A percentile compares a stretch with the other conserved stretches of the same genome.
Conservation (phyloP, 768 basidiomycete genomes). For the Termitomyces eurrhizus region DNA sequence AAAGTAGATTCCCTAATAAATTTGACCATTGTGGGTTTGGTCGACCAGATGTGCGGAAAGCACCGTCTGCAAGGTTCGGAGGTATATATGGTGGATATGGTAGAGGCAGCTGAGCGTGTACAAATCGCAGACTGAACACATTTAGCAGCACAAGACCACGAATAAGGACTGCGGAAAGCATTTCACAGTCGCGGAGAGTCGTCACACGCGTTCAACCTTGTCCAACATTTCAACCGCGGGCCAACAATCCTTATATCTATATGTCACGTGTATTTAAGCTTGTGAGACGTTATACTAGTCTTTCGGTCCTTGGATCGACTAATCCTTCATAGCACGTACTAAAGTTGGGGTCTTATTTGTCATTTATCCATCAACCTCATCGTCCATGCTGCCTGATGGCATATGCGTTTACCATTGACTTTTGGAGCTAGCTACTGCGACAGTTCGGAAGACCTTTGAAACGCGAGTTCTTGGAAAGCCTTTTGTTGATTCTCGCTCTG, state of each 20-base stretch:
- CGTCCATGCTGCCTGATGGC: not conserved
- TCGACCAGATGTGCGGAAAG: slow-evolving; percentile 38
- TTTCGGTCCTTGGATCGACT: too few species aligned
- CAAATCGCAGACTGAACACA: slow-evolving; percentile 20
- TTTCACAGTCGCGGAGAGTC: slow-evolving; percentile 5
- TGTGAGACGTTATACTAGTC: too few species aligned
- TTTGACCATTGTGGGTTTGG: slow-evolving; percentile 82
- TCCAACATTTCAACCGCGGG: not conserved
- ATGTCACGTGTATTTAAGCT: not conserved
- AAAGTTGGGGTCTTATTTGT: not conserved
- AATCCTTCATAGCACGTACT: not conserved
- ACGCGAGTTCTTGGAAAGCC: not conserved
- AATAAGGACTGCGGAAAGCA: slow-evolving; percentile 20
- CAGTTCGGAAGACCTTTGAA: not conserved
- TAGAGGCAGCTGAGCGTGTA: slow-evolving; percentile 54
- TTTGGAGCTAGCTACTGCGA: not conserved
- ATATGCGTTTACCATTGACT: not conserved
- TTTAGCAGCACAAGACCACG: slow-evolving; percentile 17
- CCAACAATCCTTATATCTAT: not conserved
- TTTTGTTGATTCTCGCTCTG: not conserved
- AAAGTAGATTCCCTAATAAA: slow-evolving; percentile 75
- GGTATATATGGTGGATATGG: slow-evolving; percentile 66
- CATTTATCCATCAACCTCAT: not conserved
- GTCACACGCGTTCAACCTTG: not conserved
- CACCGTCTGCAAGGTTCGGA: slow-evolving; percentile 53